Base-by-base conservation (phyloP, 768 basidiomycete species). In the Paxillus rubicundulus region DNA sequence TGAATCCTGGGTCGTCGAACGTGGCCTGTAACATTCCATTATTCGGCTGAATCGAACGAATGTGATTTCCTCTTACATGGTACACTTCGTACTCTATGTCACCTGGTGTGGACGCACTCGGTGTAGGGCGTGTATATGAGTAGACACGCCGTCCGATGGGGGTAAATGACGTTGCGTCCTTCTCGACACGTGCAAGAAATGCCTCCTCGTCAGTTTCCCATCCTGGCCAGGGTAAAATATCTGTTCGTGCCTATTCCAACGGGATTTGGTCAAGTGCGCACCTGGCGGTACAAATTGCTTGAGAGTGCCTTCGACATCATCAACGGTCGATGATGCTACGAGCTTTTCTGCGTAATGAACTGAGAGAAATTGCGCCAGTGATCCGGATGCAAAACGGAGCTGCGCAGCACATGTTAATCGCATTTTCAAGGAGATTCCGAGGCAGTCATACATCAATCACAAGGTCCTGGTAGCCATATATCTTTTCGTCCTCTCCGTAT, bases 401-500 rank as follows among this genome's bases (percentile, higher is more conserved):
- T 97, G 39, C 36, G 41, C 24, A 24, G 24, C 24, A 24, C 24
- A 24, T 6, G 24, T 24, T 24, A 24, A 24, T 4, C 24, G 6
- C 24, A 24, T 24, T 24, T 24, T 5, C 24, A 24, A 24, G 83
- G 4, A 95, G 74, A 17, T 88, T 80, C 59, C 93, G 87, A 0
- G 91, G 92, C 16, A 13, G 43, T 71, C 85, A 56, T 64, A 97
- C 94, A 65, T 96, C 84, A 60, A 98, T 86, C 24, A 79, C 67
- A 32, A 99, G 77, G 62, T 86, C 86, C 55, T 84, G 80, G 72
- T 97, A 98, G 2, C 96, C 96, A 67, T 96, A 98, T 50, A 98
- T 87, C 73, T 86, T 94, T 73, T 99, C 94, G 48, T 96, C 89
- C 62, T 98, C 92, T 47, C 96, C 96, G 65, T 85, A 98, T 63